Percentiles rank a stretch among this genome's conserved stretches.
Evolutionary conservation across 805 yeast species (phyloP).

Genomic region (Millerago galiae): DNA sequence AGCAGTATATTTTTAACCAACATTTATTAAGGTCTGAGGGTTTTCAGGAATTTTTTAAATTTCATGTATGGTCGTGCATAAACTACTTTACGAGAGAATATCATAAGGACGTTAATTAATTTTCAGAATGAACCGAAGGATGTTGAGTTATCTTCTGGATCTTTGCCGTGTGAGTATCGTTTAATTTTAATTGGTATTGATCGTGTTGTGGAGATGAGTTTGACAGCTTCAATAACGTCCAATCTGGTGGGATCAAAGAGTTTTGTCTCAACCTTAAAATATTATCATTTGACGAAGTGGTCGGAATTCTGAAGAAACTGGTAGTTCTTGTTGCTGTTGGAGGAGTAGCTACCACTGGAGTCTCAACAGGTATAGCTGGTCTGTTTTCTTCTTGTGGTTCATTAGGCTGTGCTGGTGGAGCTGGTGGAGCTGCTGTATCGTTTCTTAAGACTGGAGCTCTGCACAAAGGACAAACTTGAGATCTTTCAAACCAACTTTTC

Average conservation of each 20-base stretch:
- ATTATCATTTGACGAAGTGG: neutral
- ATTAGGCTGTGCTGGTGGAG: constrained; percentile 1
- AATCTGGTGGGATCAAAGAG: constrained; percentile 21
- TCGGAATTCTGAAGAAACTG: neutral
- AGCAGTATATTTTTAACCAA: neutral
- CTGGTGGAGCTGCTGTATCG: neutral
- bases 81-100: no score
- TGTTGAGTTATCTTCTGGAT: constrained; percentile 7
- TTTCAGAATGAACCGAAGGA: neutral
- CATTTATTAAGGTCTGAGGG: neutral
- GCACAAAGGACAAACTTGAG: constrained; percentile 92
- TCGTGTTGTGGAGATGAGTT: constrained; percentile 8
- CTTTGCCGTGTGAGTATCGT: constrained; percentile 8
- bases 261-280: constrained; percentile 5
- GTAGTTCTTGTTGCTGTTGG: neutral
- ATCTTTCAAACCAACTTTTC: constrained; percentile 87
- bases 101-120: no score
- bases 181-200: constrained; percentile 11
- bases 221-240: constrained; percentile 20
- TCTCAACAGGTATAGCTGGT: neutral
- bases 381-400: neutral
- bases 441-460: constrained; percentile 53
- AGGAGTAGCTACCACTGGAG: neutral
- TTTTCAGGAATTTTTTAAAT: neutral
- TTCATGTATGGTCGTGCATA: no score